Conservation (phyloP, 345 rosid species). For the Draba incana region DNA sequence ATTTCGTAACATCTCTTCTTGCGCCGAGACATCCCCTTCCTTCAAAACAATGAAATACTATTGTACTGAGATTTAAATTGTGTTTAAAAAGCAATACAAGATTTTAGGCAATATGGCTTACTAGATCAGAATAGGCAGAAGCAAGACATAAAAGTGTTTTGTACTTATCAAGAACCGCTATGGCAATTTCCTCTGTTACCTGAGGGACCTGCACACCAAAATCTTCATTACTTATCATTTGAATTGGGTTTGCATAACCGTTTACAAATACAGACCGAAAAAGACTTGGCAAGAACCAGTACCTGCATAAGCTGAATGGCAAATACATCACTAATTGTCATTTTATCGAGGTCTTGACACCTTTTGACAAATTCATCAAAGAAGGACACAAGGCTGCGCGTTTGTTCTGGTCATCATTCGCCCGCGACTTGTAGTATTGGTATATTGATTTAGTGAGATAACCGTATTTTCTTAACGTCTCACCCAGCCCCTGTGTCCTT, state of each 20-base stretch:
- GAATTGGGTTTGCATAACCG: background rate
- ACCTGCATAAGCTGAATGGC: slow-evolving; percentile 98
- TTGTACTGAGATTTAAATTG: too few species aligned
- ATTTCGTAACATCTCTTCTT: slow-evolving; percentile 37
- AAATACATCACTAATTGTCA: slow-evolving; percentile 88
- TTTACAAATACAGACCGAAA: background rate
- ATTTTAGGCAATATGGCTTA: slow-evolving; percentile 46
- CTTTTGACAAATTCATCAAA: slow-evolving; percentile 59
- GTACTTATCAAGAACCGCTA: slow-evolving; percentile 72
- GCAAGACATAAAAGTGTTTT: slow-evolving; percentile 86
- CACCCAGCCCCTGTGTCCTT: slow-evolving; percentile 71
- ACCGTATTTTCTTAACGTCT: slow-evolving; percentile 77
- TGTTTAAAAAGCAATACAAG: background rate
- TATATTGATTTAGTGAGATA: slow-evolving; percentile 70
- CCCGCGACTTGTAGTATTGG: slow-evolving; percentile 55
- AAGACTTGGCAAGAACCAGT: slow-evolving; percentile 15
- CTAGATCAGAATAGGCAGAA: slow-evolving; percentile 74
- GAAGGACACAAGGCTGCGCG: slow-evolving; percentile 49
- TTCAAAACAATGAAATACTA: background rate
- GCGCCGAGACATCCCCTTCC: slow-evolving; percentile 35
- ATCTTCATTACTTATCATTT: background rate
- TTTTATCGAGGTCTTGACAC: slow-evolving; percentile 76
- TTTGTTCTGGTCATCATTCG: slow-evolving; percentile 46
- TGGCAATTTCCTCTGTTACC: slow-evolving; percentile 78
- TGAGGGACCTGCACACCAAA: slow-evolving; percentile 70